Evolutionary conservation across 192 early-diverging fungal genomes (phyloP).

Genomic region (Phycomyces blakesleeanus): DNA sequence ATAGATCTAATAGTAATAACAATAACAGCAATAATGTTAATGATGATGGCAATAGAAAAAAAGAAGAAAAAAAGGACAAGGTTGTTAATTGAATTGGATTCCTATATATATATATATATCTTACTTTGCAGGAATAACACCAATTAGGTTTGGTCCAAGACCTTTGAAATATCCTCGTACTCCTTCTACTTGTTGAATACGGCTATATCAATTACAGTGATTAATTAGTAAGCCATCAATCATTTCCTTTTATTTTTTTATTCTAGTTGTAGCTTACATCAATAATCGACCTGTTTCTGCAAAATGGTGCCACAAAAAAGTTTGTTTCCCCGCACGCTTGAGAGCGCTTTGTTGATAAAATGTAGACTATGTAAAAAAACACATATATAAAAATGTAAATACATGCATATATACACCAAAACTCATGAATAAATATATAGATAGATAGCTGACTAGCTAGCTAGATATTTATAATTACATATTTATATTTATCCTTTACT

Average conservation of each 20-base stretch:
- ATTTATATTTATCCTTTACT: too few species aligned
- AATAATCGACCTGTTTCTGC: conserved; percentile 46
- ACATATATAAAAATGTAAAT: neutral
- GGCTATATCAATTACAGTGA: conserved; percentile 35
- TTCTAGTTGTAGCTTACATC: conserved; percentile 42
- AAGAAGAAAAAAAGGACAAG: too few species aligned
- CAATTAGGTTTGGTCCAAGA: conserved; percentile 86
- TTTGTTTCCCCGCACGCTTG: too few species aligned
- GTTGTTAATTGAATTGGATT: neutral
- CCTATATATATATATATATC: neutral
- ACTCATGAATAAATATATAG: too few species aligned
- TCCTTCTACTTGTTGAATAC: conserved; percentile 74
- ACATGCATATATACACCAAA: too few species aligned
- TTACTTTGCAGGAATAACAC: conserved; percentile 88
- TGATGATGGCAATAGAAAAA: too few species aligned
- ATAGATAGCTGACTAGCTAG: too few species aligned
- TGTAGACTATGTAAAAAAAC: conserved; percentile 28
- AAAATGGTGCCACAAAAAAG: conserved; percentile 37
- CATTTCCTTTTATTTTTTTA: too few species aligned
- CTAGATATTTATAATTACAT: too few species aligned
- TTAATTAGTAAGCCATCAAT: too few species aligned
- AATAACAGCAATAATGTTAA: neutral
- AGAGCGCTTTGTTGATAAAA: conserved; percentile 29
- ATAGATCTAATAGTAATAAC: too few species aligned
- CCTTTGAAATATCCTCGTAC: conserved; percentile 87